phyloP scores from a whole-genome alignment of 768 basidiomycete genomes.

The Roridomyces roridus region DNA sequence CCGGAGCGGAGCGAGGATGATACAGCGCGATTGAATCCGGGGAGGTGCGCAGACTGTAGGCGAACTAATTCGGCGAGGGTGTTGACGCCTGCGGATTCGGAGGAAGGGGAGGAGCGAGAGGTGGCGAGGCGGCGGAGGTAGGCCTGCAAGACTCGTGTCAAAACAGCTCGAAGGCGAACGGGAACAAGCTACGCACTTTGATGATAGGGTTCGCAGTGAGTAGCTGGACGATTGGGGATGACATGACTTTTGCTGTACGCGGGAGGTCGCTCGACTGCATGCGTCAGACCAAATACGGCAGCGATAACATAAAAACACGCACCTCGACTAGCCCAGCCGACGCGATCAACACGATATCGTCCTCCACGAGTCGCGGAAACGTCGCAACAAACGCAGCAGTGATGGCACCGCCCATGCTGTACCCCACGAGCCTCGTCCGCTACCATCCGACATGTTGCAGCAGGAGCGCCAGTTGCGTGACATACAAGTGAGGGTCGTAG shows the following conservation, averaged over 20 bases:
- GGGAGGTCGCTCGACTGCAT: conserved; percentile 68
- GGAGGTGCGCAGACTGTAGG: conserved; percentile 78
- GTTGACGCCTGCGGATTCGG: neutral
- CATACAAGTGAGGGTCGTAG: conserved; percentile 70
- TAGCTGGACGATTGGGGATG: conserved; percentile 74
- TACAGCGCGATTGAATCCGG: conserved; percentile 77
- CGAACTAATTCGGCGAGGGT: conserved; percentile 62
- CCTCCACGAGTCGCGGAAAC: conserved; percentile 75
- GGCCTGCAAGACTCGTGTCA: conserved; percentile 1
- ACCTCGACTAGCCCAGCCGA: conserved; percentile 76
- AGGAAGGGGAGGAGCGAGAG: neutral
- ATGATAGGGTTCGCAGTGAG: conserved; percentile 67
- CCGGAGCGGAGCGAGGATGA: conserved; percentile 78
- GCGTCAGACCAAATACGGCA: too few relatives aligned
- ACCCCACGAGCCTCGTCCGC: conserved; percentile 63
- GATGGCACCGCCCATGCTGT: conserved; percentile 86
- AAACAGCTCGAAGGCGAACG: neutral
- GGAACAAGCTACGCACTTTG: conserved; percentile 47
- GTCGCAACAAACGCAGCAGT: conserved; percentile 72
- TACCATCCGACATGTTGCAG: conserved; percentile 82
- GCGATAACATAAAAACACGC: conserved; percentile 21
- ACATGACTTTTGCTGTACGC: conserved; percentile 79
- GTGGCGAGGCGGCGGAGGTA: conserved; percentile 21
- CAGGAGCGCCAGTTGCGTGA: conserved; percentile 79
- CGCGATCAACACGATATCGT: conserved; percentile 69